A percentile compares a stretch with the other conserved stretches of the same genome.
Evolutionary conservation across 2,329 filamentous ascomycete species (phyloP).

Genomic region (Verticillium isaacii): DNA sequence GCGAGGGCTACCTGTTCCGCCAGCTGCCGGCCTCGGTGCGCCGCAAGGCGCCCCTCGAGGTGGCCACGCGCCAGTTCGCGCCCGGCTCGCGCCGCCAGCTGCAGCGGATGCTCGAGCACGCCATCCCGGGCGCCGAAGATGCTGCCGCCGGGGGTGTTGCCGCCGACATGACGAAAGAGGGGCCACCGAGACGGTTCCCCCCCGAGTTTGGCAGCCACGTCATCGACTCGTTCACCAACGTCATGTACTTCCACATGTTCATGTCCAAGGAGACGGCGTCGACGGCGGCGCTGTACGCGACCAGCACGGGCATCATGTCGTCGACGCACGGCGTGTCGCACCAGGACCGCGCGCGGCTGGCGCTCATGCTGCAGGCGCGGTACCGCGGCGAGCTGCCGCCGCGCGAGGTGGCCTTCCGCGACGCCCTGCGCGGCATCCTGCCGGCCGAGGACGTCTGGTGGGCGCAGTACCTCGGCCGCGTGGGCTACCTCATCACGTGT

Average conservation of each 20-base stretch:
- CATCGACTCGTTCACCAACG: constrained; percentile 52
- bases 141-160: too few relatives aligned
- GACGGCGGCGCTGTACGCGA: constrained; percentile 56
- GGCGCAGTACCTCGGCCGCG: constrained; percentile 57
- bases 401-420: constrained; percentile 49
- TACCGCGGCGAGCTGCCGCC: constrained; percentile 59
- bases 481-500: constrained; percentile 51
- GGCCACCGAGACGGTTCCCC: constrained; percentile 21
- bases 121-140: constrained; percentile 31
- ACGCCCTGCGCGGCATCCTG: constrained; percentile 46
- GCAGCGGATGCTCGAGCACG: constrained; percentile 38
- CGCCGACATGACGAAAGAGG: too few relatives aligned
- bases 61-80: constrained; percentile 52
- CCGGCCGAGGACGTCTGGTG: constrained; percentile 57
- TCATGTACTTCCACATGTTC: constrained; percentile 48
- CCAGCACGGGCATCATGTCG: constrained; percentile 58
- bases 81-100: constrained; percentile 41
- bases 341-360: constrained; percentile 53
- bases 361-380: constrained; percentile 58
- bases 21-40: constrained; percentile 42
- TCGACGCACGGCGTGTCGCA: constrained; percentile 59
- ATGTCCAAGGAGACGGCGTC: constrained; percentile 50
- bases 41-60: constrained; percentile 51
- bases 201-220: constrained; percentile 38
- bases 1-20: constrained; percentile 61